A percentile compares a stretch with the other conserved stretches of the same genome.
Evolutionary conservation across 176 grass and related monocot species (phyloP).

Genomic region (Poa pratensis): DNA sequence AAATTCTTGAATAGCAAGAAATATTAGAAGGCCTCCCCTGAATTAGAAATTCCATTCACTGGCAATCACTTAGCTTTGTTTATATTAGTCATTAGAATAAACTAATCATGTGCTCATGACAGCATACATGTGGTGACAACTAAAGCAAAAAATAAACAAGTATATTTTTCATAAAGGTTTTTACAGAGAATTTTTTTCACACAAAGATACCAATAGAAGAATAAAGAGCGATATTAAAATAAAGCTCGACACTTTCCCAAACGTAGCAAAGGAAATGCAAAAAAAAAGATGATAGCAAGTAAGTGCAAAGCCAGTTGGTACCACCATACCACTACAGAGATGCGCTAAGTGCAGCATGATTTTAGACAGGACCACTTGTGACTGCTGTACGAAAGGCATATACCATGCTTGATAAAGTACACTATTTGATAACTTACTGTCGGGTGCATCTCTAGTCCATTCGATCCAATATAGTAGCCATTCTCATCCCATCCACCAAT

Average conservation of each 20-base stretch:
- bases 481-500: slow-evolving; percentile 74
- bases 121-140: slow-evolving; percentile 29
- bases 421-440: slow-evolving; percentile 58
- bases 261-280: slow-evolving; percentile 45
- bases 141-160: slow-evolving; percentile 2
- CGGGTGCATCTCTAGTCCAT: slow-evolving; percentile 66
- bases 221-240: slow-evolving; percentile 33
- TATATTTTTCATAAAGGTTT: background rate
- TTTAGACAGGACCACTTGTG: slow-evolving; percentile 40
- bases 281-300: slow-evolving; percentile 45
- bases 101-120: slow-evolving; percentile 23
- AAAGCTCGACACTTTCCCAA: slow-evolving; percentile 39
- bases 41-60: slow-evolving; percentile 26
- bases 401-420: slow-evolving; percentile 28
- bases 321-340: slow-evolving; percentile 36
- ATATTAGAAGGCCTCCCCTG: slow-evolving; percentile 20
- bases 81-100: slow-evolving; percentile 20
- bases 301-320: slow-evolving; percentile 52
- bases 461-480: slow-evolving; percentile 59
- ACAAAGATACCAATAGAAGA: slow-evolving; percentile 39
- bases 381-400: slow-evolving; percentile 37
- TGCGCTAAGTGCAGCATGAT: slow-evolving; percentile 34
- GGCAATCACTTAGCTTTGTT: slow-evolving; percentile 33
- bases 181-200: slow-evolving; percentile 3
- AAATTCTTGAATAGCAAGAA: slow-evolving; percentile 18